Evolutionary conservation across 768 basidiomycete species (phyloP).

Genomic region (Phylloporus scabripes): DNA sequence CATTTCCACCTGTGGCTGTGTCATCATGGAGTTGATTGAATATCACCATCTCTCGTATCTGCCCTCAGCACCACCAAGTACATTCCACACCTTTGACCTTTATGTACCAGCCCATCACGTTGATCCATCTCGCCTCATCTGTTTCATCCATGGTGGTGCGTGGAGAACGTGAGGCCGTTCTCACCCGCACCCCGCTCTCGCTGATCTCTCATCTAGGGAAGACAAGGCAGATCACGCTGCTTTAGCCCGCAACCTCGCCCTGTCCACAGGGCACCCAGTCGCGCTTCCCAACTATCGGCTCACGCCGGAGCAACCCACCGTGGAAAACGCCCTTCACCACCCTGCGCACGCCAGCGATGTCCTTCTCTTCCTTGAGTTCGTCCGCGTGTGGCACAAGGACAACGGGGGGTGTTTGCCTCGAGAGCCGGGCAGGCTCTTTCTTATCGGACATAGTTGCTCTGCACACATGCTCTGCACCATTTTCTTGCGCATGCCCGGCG

Average conservation of each 20-base stretch:
- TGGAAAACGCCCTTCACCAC: conserved; percentile 44
- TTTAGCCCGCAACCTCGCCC: conserved; percentile 51
- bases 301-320: conserved; percentile 41
- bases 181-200: not conserved
- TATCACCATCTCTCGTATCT: conserved; percentile 35
- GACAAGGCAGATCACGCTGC: conserved; percentile 58
- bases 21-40: conserved; percentile 12
- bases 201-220: conserved; percentile 43
- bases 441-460: conserved; percentile 77
- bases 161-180: conserved; percentile 61
- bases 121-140: no score
- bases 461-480: conserved; percentile 76
- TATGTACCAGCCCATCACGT: no score
- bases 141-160: conserved; percentile 80
- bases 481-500: conserved; percentile 46
- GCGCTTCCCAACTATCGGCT: conserved; percentile 77
- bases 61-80: conserved; percentile 19
- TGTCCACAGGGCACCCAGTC: conserved; percentile 49
- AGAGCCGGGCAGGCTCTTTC: conserved; percentile 42
- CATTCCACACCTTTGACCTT: conserved; percentile 50
- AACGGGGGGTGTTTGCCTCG: conserved; percentile 25
- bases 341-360: conserved; percentile 68
- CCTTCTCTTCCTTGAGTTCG: conserved; percentile 55
- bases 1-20: conserved; percentile 11
- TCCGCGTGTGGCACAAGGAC: conserved; percentile 39